phyloP scores from a whole-genome alignment of 169 alveolate species.

The Plasmodium knowlesi region DNA sequence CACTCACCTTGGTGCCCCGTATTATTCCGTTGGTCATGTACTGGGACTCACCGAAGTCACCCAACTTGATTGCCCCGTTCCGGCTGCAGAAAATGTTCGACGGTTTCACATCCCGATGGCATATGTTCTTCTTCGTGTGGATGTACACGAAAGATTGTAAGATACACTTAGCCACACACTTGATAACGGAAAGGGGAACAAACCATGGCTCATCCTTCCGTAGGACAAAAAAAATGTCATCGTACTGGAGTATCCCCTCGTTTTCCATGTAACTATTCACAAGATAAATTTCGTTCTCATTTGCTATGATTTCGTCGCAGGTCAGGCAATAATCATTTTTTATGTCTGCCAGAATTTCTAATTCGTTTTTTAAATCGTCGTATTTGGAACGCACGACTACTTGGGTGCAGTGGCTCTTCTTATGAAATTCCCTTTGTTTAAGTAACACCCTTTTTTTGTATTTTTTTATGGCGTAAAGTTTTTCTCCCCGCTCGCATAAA shows the following conservation, averaged over 20 bases:
- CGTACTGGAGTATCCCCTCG: constrained; percentile 26
- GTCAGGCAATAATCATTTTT: constrained; percentile 59
- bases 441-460: constrained; percentile 15
- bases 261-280: constrained; percentile 62
- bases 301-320: constrained; percentile 38
- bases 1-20: constrained; percentile 31
- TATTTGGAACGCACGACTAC: constrained; percentile 22
- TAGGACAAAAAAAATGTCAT: constrained; percentile 30
- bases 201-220: constrained; percentile 15
- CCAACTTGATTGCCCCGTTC: constrained; percentile 87
- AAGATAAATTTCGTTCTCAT: constrained; percentile 40
- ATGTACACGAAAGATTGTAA: constrained; percentile 34
- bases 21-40: constrained; percentile 24
- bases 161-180: constrained; percentile 31
- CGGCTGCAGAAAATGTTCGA: constrained; percentile 87
- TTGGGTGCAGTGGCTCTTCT: not conserved
- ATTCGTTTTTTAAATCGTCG: constrained; percentile 53
- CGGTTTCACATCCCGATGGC: constrained; percentile 93
- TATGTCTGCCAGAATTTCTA: constrained; percentile 49
- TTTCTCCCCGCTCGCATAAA: constrained; percentile 34
- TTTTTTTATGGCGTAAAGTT: constrained; percentile 43
- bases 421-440: constrained; percentile 47
- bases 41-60: constrained; percentile 88
- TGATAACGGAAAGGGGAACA: constrained; percentile 52
- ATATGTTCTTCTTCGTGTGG: constrained; percentile 77